Base-by-base conservation (phyloP, 2,329 filamentous ascomycete genomes). In the Aspergillus hortae region DNA sequence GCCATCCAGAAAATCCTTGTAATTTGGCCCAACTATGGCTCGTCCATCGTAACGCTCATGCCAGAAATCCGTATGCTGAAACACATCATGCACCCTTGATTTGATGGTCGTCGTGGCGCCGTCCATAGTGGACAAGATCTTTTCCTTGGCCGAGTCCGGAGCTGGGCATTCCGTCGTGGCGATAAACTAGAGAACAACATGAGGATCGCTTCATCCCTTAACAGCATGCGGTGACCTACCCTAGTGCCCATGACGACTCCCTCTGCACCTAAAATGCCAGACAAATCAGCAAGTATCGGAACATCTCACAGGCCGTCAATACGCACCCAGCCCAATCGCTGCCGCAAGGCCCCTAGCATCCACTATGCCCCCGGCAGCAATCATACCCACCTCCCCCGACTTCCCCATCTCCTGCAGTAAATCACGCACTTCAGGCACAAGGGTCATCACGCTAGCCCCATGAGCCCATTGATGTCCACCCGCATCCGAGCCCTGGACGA, bases 211-310 rank as follows among this genome's bases (percentile, higher is more conserved):
- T 4, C 27, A 5, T 33, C 17, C 11, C 14, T 5, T 11, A 17
- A 19, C 27, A 30, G 23, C 23, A 23, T 23, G 23, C 23, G 23
- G 23, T 19, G 5, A 30, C 43, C n/a, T 36, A 46, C 44, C 32
- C 44, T n/a, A 19, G 44, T 46, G 10, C 44, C 44, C 44, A 46
- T 46, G 10, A 27, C 44, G 4, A 46, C 12, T 7, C 44, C 44
- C 14, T 46, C 32, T 4, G 44, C 44, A 14, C 44, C 44, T 46
- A 25, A 10, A 46, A n/a, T 17, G 6, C 9, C 3, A 9, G 14
- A 19, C 35, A 27, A 12, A 17, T 36, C 4, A 15, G 17, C 17
- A n/a, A n/a, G 27, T 33, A 35, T 17, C 12, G 21, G 35, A 38
- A 1, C 11, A 38, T 38, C 3, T 6, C 14, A 7, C n/a, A 15